A percentile compares a stretch with the other conserved stretches of the same genome.
Evolutionary conservation across 1,139 yeast genomes (phyloP).

Genomic region (Eremothecium sinecaudum): DNA sequence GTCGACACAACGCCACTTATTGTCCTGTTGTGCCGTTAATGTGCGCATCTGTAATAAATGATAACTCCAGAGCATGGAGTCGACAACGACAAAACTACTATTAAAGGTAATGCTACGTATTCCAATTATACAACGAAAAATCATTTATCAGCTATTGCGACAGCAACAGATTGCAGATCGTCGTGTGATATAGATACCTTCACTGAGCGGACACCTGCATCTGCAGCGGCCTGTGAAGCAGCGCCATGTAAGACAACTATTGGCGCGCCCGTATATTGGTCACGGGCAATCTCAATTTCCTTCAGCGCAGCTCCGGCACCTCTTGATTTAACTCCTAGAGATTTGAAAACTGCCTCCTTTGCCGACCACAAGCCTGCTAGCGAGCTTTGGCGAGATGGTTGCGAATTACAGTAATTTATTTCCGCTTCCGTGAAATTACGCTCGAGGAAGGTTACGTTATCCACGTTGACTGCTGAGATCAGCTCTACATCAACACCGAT

Average conservation of each 20-base stretch:
- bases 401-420: slow-evolving; percentile 61
- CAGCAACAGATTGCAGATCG: slow-evolving; percentile 95
- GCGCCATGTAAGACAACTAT: slow-evolving; percentile 63
- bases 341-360: slow-evolving; percentile 96
- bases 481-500: slow-evolving; percentile 98
- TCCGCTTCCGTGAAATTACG: slow-evolving; percentile 84
- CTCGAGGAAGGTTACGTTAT: slow-evolving; percentile 79
- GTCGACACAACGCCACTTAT: too few relatives aligned
- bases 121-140: too few relatives aligned
- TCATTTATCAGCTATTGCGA: slow-evolving; percentile 56
- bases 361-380: slow-evolving; percentile 99
- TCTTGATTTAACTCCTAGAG: slow-evolving; percentile 76
- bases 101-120: too few relatives aligned
- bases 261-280: slow-evolving; percentile 78
- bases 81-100: too few relatives aligned
- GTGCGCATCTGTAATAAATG: too few relatives aligned
- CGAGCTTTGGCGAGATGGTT: slow-evolving; percentile 78
- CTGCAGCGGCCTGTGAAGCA: slow-evolving; percentile 65
- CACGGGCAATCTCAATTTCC: slow-evolving; percentile 81
- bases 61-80: too few relatives aligned
- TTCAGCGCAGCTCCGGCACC: slow-evolving; percentile 94
- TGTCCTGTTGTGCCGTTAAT: too few relatives aligned
- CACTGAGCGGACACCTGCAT: slow-evolving; percentile 60
- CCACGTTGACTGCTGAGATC: slow-evolving; percentile 67
- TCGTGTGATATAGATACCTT: slow-evolving; percentile 91